Evolutionary conservation across 2,329 filamentous ascomycete genomes (phyloP).

Genomic region (Fusarium udum): DNA sequence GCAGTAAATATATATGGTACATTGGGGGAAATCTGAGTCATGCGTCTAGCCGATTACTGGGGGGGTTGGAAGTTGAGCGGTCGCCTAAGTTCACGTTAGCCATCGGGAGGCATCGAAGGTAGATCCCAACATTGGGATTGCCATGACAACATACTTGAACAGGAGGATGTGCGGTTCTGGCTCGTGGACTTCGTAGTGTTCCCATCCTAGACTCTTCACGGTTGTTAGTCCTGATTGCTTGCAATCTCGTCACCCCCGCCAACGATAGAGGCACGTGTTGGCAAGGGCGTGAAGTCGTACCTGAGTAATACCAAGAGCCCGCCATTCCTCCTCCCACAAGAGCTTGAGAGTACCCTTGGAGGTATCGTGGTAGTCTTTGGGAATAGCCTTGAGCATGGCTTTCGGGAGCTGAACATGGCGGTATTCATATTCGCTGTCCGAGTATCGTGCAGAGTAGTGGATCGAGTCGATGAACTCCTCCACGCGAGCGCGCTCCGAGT

Average conservation of each 20-base stretch:
- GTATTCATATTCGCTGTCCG: slow-evolving; percentile 93
- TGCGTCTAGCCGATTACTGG: slow-evolving; percentile 50
- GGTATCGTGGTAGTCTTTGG: slow-evolving; percentile 91
- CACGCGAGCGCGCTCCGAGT: slow-evolving; percentile 82
- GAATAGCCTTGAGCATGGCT: slow-evolving; percentile 97
- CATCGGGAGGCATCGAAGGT: background rate
- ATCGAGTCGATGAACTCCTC: slow-evolving; percentile 94
- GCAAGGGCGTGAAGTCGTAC: slow-evolving; percentile 57
- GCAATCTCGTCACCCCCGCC: background rate
- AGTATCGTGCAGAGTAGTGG: slow-evolving; percentile 97
- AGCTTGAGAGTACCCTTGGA: slow-evolving; percentile 93
- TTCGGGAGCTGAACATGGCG: slow-evolving; percentile 98
- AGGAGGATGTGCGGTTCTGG: slow-evolving; percentile 97
- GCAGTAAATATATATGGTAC: slow-evolving; percentile 44
- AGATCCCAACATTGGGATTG: background rate
- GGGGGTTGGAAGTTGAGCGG: slow-evolving; percentile 87
- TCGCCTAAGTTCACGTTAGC: slow-evolving; percentile 62
- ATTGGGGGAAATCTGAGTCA: slow-evolving; percentile 38
- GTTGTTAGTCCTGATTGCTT: slow-evolving; percentile 25
- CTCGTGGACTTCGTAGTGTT: slow-evolving; percentile 99
- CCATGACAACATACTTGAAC: slow-evolving; percentile 82
- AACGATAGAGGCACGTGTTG: background rate
- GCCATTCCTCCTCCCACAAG: slow-evolving; percentile 98
- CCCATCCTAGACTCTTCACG: slow-evolving; percentile 91
- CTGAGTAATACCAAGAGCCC: slow-evolving; percentile 96